phyloP scores from a whole-genome alignment of 148 eudicot genomes.

The Spergularia marina region DNA sequence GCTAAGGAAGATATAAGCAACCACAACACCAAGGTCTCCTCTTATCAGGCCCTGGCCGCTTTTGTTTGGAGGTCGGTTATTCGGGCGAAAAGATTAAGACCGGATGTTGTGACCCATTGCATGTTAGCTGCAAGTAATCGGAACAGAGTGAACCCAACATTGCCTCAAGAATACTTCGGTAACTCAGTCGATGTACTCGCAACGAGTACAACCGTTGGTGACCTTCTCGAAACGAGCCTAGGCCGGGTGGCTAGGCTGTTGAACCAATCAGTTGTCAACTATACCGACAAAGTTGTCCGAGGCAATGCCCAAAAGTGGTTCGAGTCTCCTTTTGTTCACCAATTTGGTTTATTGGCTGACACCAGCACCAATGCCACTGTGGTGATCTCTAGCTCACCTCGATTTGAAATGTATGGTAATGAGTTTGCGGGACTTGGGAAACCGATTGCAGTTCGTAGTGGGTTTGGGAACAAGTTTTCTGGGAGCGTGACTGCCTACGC shows the following conservation, averaged over 20 bases:
- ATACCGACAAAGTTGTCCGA: constrained; percentile 17
- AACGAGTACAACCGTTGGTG: constrained; percentile 25
- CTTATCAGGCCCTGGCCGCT: constrained; percentile 55
- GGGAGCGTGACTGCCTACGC: too few relatives aligned
- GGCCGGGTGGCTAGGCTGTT: constrained; percentile 36
- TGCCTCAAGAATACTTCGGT: constrained; percentile 27
- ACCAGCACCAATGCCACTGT: constrained; percentile 14
- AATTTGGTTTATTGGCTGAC: not conserved
- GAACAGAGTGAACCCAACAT: constrained; percentile 43
- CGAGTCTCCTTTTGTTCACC: constrained; percentile 2
- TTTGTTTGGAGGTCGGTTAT: constrained; percentile 62
- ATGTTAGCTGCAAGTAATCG: constrained; percentile 53
- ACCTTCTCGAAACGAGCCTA: constrained; percentile 37
- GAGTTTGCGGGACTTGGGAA: constrained; percentile 59
- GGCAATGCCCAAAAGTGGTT: not conserved
- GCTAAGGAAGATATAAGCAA: constrained; percentile 34
- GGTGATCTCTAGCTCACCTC: constrained; percentile 61
- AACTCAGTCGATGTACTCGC: constrained; percentile 27
- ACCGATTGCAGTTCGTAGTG: constrained; percentile 21
- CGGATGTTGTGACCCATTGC: constrained; percentile 39
- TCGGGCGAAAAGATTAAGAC: constrained; percentile 38
- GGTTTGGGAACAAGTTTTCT: too few relatives aligned
- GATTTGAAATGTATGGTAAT: constrained; percentile 62
- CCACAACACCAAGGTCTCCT: constrained; percentile 43
- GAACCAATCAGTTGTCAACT: constrained; percentile 41